Evolutionary conservation across 768 basidiomycete species (phyloP), one percentile per base, ranked within the genome.

Genomic region (Trametes cinnabarina): DNA sequence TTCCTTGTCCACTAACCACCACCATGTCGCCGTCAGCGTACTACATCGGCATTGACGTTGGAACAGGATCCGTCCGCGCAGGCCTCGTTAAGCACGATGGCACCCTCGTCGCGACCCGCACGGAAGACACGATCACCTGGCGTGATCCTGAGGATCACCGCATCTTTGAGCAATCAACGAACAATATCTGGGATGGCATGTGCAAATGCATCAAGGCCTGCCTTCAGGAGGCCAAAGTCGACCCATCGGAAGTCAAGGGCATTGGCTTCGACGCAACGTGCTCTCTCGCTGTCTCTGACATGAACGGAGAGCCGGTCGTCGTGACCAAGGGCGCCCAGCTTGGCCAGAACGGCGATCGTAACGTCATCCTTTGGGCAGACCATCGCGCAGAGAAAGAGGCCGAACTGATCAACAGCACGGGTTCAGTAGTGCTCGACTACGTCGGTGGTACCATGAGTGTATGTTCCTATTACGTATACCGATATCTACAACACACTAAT

Each of bases 391-490:
- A 92, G 74, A 79, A 87, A 68, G 94, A 99, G 69, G 96, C 96
- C 2, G 85, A 92, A 41, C 70, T 88, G 41, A 95, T 98, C 78
- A 98, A 98, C 70, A 75, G 76, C 25, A 91, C 89, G 2, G 87
- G 85, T 2, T 91, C 91, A 48, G 78, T 86, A 26, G 94, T 97
- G 35, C 77, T 98, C 64, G 87, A 95, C 56, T 98, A 95, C 74
- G 94, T 98, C 46, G 97, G 97, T 10, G 94, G 94, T 43, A 90
- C 84, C 35, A 98, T 99, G 88, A 94, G 93, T 69, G 94, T 91
- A 43, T 17, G 60, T 57, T 3, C 28, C 12, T 25, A 17, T 7
- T 8, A 5, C 14, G 11, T 39, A n/a, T 20, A 12, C 30, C 42
- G 15, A 19, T n/a, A n/a, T 15, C 30, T 10, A 3, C 28, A 28